phyloP scores from a whole-genome alignment of 768 basidiomycete genomes.

The Kwoniella sp. region DNA sequence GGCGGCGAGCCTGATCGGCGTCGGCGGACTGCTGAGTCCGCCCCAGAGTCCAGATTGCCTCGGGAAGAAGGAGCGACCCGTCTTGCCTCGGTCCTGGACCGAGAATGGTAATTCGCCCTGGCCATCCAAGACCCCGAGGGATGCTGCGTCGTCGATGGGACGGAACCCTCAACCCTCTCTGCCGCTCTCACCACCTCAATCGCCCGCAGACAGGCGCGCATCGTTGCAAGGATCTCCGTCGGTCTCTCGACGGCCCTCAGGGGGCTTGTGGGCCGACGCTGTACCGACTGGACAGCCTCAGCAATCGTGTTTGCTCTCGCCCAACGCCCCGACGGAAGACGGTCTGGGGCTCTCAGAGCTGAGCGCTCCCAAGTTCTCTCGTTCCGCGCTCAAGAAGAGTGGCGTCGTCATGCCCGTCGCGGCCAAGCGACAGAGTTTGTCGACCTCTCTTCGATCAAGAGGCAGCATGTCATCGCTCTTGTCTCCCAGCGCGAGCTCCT shows the following conservation, averaged over 20 bases:
- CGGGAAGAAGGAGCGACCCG: constrained; percentile 19
- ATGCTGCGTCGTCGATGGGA: not conserved
- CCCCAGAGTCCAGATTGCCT: constrained; percentile 23
- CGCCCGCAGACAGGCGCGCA: constrained; percentile 13
- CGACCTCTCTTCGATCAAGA: constrained; percentile 2
- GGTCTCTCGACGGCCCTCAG: not conserved
- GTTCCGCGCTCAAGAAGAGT: constrained; percentile 35
- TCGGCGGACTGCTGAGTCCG: constrained; percentile 32
- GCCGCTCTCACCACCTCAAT: constrained; percentile 21
- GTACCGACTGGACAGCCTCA: not conserved
- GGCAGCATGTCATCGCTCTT: not conserved
- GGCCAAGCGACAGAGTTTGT: constrained; percentile 8
- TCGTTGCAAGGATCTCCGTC: not conserved
- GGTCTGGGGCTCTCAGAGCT: too few species aligned
- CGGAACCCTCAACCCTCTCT: constrained; percentile 16
- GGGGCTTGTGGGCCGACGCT: constrained; percentile 23
- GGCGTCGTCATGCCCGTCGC: constrained; percentile 38
- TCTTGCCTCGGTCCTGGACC: not conserved
- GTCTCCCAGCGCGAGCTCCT: constrained; percentile 1
- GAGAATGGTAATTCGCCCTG: constrained; percentile 10
- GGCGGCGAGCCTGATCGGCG: constrained; percentile 22
- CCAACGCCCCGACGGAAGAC: not conserved
- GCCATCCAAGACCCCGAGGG: constrained; percentile 17
- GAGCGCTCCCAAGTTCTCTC: constrained; percentile 46
- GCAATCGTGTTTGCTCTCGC: constrained; percentile 11